phyloP scores from a whole-genome alignment of 2,329 filamentous ascomycete species.

The Colletotrichum liaoningense region DNA sequence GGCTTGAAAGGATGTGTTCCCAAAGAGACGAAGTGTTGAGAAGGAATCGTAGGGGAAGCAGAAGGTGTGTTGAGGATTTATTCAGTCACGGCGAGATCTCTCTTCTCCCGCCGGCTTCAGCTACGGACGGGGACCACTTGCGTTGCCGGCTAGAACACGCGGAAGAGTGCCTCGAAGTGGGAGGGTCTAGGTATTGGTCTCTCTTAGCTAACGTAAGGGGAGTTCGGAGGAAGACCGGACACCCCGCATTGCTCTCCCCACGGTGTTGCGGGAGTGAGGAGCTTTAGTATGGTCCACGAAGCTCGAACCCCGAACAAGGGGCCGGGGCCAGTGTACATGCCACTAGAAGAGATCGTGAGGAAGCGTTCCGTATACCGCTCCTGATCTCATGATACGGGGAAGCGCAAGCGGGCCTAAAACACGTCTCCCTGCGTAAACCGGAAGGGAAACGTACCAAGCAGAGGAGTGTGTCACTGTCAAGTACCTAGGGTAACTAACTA shows the following conservation, averaged over 20 bases:
- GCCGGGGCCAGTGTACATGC: background rate
- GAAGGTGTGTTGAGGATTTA: background rate
- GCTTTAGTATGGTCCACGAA: background rate
- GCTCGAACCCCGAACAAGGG: background rate
- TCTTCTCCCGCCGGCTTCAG: background rate
- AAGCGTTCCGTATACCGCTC: background rate
- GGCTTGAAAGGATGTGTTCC: background rate
- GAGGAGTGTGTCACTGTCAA: background rate
- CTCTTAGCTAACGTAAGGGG: background rate
- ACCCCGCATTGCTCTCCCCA: slow-evolving; percentile 18
- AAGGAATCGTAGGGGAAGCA: background rate
- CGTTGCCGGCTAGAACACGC: background rate
- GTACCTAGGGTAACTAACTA: too few species aligned
- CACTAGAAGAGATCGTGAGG: slow-evolving; percentile 3
- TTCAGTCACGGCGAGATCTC: background rate
- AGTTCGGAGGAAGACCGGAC: background rate
- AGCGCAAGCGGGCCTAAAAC: slow-evolving; percentile 16
- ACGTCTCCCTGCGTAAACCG: background rate
- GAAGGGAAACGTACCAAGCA: background rate
- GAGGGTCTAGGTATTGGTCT: background rate
- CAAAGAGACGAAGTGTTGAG: background rate
- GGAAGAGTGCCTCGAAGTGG: background rate
- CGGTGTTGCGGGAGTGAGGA: background rate
- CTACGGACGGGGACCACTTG: background rate
- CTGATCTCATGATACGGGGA: background rate